Evolutionary conservation across 75 land plant species (phyloP).

Genomic region (Cupressus sempervirens): DNA sequence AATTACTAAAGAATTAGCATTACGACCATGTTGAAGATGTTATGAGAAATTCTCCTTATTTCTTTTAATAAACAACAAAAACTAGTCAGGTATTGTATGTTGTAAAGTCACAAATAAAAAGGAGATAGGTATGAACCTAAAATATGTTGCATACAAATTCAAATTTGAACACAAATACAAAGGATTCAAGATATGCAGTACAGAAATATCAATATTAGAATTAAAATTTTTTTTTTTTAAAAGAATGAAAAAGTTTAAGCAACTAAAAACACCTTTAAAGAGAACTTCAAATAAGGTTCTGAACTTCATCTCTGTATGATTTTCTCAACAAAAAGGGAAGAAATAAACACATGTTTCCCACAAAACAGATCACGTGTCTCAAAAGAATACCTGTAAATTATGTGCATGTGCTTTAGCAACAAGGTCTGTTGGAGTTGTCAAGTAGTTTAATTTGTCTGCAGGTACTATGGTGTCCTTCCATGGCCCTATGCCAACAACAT

Average conservation of each 20-base stretch:
- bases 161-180: neutral
- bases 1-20: neutral
- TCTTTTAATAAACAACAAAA: neutral
- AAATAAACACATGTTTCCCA: neutral
- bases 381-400: slow-evolving; percentile 56
- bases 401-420: slow-evolving; percentile 84
- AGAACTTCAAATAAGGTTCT: neutral
- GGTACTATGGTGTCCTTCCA: slow-evolving; percentile 96
- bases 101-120: neutral
- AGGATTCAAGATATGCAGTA: neutral
- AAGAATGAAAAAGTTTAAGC: neutral
- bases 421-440: slow-evolving; percentile 73
- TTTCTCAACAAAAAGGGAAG: neutral
- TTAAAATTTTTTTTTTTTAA: too few relatives aligned
- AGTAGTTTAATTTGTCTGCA: slow-evolving; percentile 40
- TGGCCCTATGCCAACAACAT: slow-evolving; percentile 91
- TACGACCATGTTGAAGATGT: neutral
- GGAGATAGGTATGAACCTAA: neutral
- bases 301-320: neutral
- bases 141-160: neutral
- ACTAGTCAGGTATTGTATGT: neutral
- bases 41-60: neutral
- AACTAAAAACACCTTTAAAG: neutral
- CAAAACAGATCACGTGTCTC: neutral
- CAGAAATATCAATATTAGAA: neutral